Percentiles rank a stretch among this genome's conserved stretches.
These are phyloP conservation scores for Cryptococcus sp. DNA, from an alignment of 1,284 basidiomycete species.

Conservation along the genomic window DNA sequence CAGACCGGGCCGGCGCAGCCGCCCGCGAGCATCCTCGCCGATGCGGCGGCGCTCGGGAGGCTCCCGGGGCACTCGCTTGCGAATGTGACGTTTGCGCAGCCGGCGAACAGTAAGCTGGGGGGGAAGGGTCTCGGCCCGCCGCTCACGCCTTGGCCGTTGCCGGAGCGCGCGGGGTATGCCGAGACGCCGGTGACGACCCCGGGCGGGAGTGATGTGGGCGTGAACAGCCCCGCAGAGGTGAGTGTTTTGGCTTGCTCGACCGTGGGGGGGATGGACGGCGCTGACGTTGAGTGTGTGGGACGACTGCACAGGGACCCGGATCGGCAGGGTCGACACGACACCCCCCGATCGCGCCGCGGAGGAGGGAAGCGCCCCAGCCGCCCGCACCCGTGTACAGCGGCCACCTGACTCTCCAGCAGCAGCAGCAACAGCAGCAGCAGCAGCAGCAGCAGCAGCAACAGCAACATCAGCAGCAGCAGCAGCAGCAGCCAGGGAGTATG, in stretches of 20 bases:
- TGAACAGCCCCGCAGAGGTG: constrained; percentile 35
- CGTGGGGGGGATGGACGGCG: neutral
- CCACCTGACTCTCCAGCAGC: constrained; percentile 1
- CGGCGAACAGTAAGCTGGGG: constrained; percentile 1
- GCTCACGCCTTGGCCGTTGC: constrained; percentile 23
- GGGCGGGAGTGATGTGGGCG: constrained; percentile 29
- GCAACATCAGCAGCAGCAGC: constrained; percentile 6
- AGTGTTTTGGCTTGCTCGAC: constrained; percentile 5
- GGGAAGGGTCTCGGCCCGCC: neutral
- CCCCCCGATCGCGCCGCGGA: constrained; percentile 17
- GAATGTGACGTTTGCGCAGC: constrained; percentile 6
- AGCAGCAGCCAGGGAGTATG: constrained; percentile 12
- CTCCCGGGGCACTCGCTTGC: constrained; percentile 2
- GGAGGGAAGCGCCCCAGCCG: constrained; percentile 21
- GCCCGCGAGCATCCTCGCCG: constrained; percentile 9
- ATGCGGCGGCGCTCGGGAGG: neutral
- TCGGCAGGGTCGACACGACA: constrained; percentile 9
- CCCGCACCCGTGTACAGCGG: constrained; percentile 8
- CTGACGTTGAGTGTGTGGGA: neutral
- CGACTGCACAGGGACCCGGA: constrained; percentile 4
- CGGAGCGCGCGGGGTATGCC: constrained; percentile 19
- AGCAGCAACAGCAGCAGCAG: constrained; percentile 11
- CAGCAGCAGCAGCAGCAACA: constrained; percentile 15
- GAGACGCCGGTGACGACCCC: constrained; percentile 39
- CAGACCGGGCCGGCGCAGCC: neutral